Conservation (phyloP, 306 rosid species). For the Lathyrus aphaca region DNA sequence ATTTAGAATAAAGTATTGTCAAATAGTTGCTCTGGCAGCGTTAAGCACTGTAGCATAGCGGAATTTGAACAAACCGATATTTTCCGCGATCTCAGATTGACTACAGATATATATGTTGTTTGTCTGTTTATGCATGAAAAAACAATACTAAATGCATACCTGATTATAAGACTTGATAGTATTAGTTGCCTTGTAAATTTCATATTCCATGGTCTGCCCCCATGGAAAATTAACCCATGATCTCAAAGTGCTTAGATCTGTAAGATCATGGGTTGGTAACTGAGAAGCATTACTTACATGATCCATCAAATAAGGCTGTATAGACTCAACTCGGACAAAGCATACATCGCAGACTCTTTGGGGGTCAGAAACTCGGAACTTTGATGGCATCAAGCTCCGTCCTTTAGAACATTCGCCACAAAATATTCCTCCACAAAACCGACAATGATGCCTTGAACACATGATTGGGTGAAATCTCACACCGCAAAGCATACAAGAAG, state of each 20-base stretch:
- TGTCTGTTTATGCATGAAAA: not conserved
- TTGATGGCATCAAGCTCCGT: conserved; percentile 80
- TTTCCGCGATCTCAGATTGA: no score
- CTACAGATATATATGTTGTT: not conserved
- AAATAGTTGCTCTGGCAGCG: no score
- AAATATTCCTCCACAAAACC: conserved; percentile 97
- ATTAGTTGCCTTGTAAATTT: conserved; percentile 89
- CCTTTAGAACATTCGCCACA: conserved; percentile 93
- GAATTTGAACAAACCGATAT: no score
- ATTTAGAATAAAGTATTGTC: no score
- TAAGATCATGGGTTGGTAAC: conserved; percentile 83
- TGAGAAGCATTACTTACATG: conserved; percentile 94
- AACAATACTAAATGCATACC: conserved; percentile 43
- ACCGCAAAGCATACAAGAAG: conserved; percentile 93
- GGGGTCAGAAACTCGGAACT: conserved; percentile 79
- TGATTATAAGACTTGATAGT: conserved; percentile 66
- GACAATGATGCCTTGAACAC: conserved; percentile 94
- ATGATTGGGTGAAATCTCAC: conserved; percentile 92
- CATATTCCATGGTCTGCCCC: conserved; percentile 94
- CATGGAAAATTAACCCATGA: conserved; percentile 96
- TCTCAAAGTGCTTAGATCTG: conserved; percentile 90
- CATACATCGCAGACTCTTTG: conserved; percentile 96
- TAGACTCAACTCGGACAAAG: conserved; percentile 82
- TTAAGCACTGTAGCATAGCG: no score
- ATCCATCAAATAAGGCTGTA: conserved; percentile 88